Conservation (phyloP, 129 eudicot genomes). For the sunflower (Helianthus annuus) region HanXRQr2.0-SUNRISE NC_035437.2:122558578-122559077, state of each 20-base stretch:
- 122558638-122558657: constrained; percentile 99
- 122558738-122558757: constrained; percentile 87
- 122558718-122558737: constrained; percentile 84
- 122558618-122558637: constrained; percentile 95
- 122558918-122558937: constrained; percentile 98
- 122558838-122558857: constrained; percentile 93
- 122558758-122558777: constrained; percentile 23
- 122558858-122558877: constrained; percentile 84
- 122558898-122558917: constrained; percentile 99
- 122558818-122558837: constrained; percentile 39
- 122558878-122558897: constrained; percentile 99
- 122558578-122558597: constrained; percentile 90
- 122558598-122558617: constrained; percentile 86
- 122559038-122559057: not conserved
- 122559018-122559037: constrained; percentile 5
- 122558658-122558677: constrained; percentile 98
- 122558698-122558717: constrained; percentile 99
- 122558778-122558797: constrained; percentile 5
- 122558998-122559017: constrained; percentile 55
- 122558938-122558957: constrained; percentile 88
- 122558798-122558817: not conserved
- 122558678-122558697: constrained; percentile 87
- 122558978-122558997: constrained; percentile 97
- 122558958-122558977: constrained; percentile 85
- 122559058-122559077: not conserved